Conservation (phyloP, 2,329 filamentous ascomycete genomes). For the Nemania sp. region DNA sequence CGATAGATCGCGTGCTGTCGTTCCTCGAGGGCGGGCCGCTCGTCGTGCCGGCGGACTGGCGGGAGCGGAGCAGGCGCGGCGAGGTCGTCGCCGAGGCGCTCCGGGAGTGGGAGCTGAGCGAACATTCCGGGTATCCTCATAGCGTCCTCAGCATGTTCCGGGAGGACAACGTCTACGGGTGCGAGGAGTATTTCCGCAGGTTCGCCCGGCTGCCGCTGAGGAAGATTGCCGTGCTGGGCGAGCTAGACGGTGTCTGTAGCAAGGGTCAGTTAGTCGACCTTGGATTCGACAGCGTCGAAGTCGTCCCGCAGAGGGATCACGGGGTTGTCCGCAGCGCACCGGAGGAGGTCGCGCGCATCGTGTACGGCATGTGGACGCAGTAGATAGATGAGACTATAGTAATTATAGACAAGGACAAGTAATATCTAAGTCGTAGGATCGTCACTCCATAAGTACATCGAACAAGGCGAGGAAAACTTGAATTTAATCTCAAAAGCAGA, state of each 20-base stretch:
- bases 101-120: slow-evolving; percentile 18
- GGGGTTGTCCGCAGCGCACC: slow-evolving; percentile 8
- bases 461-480: no score
- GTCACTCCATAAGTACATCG: not conserved
- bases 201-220: slow-evolving; percentile 17
- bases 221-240: slow-evolving; percentile 12
- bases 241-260: slow-evolving; percentile 12
- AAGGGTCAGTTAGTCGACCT: not conserved
- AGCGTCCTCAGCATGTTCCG: slow-evolving; percentile 24
- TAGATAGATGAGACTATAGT: not conserved
- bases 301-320: slow-evolving; percentile 8
- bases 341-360: slow-evolving; percentile 16
- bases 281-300: slow-evolving; percentile 11
- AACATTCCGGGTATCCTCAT: slow-evolving; percentile 10
- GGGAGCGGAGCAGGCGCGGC: slow-evolving; percentile 7
- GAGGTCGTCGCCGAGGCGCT: slow-evolving; percentile 23
- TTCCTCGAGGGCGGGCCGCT: slow-evolving; percentile 20
- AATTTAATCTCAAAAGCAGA: no score
- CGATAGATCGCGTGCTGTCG: not conserved
- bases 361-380: slow-evolving; percentile 17
- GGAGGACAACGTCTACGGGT: slow-evolving; percentile 14
- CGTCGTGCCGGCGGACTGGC: slow-evolving; percentile 23
- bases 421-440: not conserved
- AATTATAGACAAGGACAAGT: not conserved
- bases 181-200: slow-evolving; percentile 16